Evolutionary conservation across 2,329 filamentous ascomycete species (phyloP).

Genomic region (Emydomyces testavorans): DNA sequence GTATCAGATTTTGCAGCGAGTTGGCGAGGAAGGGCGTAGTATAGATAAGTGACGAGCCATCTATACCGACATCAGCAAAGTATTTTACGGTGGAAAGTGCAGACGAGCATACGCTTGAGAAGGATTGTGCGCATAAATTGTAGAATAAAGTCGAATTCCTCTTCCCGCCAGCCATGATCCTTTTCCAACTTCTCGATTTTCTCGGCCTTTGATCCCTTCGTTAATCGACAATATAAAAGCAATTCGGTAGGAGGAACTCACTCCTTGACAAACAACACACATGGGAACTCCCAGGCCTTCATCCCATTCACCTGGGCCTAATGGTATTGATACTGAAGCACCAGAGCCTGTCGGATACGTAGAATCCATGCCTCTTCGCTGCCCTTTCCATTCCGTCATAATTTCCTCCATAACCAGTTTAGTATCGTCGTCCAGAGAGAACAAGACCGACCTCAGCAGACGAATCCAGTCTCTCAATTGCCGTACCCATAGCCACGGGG

Average conservation of each 20-base stretch:
- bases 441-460: conserved; percentile 64
- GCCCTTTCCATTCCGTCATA: conserved; percentile 67
- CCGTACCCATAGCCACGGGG: conserved; percentile 84
- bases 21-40: conserved; percentile 65
- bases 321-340: conserved; percentile 58
- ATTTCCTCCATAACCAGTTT: conserved; percentile 79
- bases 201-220: conserved; percentile 50
- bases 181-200: conserved; percentile 85
- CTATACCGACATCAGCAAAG: conserved; percentile 34
- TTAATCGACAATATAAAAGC: neutral
- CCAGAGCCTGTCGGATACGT: conserved; percentile 48
- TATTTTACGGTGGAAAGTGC: conserved; percentile 14
- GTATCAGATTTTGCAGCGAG: conserved; percentile 65
- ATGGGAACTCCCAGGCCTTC: conserved; percentile 76
- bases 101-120: conserved; percentile 56
- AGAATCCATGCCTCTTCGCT: conserved; percentile 52
- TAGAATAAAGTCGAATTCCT: conserved; percentile 89
- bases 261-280: conserved; percentile 92
- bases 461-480: conserved; percentile 84
- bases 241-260: conserved; percentile 32
- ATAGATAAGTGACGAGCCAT: conserved; percentile 76
- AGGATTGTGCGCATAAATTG: conserved; percentile 85
- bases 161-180: conserved; percentile 86
- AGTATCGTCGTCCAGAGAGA: conserved; percentile 61
- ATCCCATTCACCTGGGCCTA: conserved; percentile 87